Base-by-base conservation (phyloP, 2,329 filamentous ascomycete species). In the Diaporthe citri region DNA sequence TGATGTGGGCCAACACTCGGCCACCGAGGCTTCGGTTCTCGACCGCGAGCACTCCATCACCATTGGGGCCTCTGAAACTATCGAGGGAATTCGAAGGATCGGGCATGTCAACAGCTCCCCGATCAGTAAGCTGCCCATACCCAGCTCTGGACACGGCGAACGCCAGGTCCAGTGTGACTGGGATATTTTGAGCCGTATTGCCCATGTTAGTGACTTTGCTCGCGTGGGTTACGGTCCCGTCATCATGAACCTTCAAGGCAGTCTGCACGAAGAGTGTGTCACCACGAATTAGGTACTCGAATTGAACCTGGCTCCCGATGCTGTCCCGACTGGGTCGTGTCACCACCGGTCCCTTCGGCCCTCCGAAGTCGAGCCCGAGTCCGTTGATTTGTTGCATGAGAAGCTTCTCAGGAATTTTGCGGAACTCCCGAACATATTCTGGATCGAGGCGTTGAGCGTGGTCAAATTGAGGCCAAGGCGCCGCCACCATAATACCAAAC, bases 41-140 rank as follows among this genome's bases (percentile, higher is more conserved):
- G 10, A 78, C 57, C 15, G 41, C 46, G 22, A 75, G 72, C 2
- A 74, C 52, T 12, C 25, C 13, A n/a, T 31, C 46, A 10, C 43
- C 70, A 8, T 62, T 34, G 2, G 57, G 2, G 2, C 22, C 56
- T 20, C 34, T 64, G 28, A 48, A 28, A 12, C 10, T 31, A 10
- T 59, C 3, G 15, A 76, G 25, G 7, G 17, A 28, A 25, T 79
- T 79, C 9, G 57, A 15, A 46, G 71, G 72, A 15, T 43, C 36
- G 3, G 78, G 78, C 48, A 79, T 75, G 0, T 55, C 46, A 6
- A 79, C 74, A 10, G 57, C 77, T 28, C 78, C 77, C 31, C 77
- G 71, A 28, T 79, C 78, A 1, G 78, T 79, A 15, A 79, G 75
- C 25, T 79, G 78, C 0, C 77, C 78, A 41, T 79, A 79, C 7